Evolutionary conservation across 1,284 basidiomycete genomes (phyloP).

Genomic region (Malassezia caprae): DNA sequence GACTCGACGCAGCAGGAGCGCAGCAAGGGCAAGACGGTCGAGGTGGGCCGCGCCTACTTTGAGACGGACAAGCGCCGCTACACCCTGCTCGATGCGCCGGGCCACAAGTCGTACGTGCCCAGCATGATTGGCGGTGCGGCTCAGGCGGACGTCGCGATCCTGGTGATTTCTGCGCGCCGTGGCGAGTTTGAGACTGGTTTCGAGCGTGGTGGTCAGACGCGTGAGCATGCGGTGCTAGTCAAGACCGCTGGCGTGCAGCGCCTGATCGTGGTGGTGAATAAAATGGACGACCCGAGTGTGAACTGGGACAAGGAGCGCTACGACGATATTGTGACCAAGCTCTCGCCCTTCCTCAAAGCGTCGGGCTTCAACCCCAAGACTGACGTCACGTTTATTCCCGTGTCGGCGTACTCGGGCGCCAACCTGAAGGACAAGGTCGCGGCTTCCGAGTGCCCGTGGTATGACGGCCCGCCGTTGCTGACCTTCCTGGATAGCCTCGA

Average conservation of each 20-base stretch:
- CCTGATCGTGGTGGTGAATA: slow-evolving; percentile 46
- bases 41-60: slow-evolving; percentile 46
- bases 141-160: slow-evolving; percentile 45
- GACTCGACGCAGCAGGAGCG: slow-evolving; percentile 47
- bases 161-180: slow-evolving; percentile 45
- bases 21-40: slow-evolving; percentile 48
- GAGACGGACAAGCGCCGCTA: slow-evolving; percentile 47
- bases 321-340: slow-evolving; percentile 43
- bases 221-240: slow-evolving; percentile 47
- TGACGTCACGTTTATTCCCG: slow-evolving; percentile 43
- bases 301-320: slow-evolving; percentile 42
- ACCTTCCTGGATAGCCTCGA: slow-evolving; percentile 36
- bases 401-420: slow-evolving; percentile 44
- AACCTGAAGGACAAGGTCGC: slow-evolving; percentile 46
- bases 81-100: slow-evolving; percentile 46
- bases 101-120: slow-evolving; percentile 47
- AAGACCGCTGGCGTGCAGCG: slow-evolving; percentile 48
- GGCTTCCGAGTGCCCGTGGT: slow-evolving; percentile 36
- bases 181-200: slow-evolving; percentile 48
- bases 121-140: slow-evolving; percentile 48
- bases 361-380: slow-evolving; percentile 48
- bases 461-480: slow-evolving; percentile 38
- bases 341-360: slow-evolving; percentile 40
- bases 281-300: slow-evolving; percentile 48
- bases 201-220: slow-evolving; percentile 46